phyloP scores from a whole-genome alignment of 306 rosid genomes.

The Prunus mongolica region DNA sequence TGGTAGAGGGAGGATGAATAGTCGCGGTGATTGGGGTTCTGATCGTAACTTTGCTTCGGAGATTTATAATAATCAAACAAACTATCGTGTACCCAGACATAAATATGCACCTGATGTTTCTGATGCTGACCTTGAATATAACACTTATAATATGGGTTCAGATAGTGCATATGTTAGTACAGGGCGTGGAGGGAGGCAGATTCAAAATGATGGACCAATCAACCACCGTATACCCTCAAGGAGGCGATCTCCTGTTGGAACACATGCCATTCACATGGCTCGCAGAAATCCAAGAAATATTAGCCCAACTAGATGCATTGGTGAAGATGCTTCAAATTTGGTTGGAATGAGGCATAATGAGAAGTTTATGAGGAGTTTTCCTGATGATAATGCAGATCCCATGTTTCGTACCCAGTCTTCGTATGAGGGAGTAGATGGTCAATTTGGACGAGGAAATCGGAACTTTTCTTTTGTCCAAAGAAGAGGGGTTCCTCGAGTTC shows the following conservation, averaged over 20 bases:
- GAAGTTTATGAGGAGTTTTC: constrained; percentile 56
- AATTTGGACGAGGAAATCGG: constrained; percentile 58
- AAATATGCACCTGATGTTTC: constrained; percentile 51
- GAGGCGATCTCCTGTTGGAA: constrained; percentile 68
- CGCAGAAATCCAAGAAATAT: constrained; percentile 55
- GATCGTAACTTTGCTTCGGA: constrained; percentile 58
- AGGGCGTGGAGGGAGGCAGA: constrained; percentile 67
- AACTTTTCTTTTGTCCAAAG: constrained; percentile 62
- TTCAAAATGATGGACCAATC: constrained; percentile 48
- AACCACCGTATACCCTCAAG: constrained; percentile 51
- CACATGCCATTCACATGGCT: constrained; percentile 49
- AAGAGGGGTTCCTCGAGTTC: constrained; percentile 51
- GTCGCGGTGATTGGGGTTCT: constrained; percentile 61
- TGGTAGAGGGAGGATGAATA: constrained; percentile 60
- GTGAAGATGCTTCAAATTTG: constrained; percentile 52
- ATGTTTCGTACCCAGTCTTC: constrained; percentile 52
- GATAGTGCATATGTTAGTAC: constrained; percentile 53
- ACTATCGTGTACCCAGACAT: constrained; percentile 58
- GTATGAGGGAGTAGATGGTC: constrained; percentile 53
- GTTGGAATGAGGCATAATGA: constrained; percentile 60
- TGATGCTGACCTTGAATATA: constrained; percentile 54
- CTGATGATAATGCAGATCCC: constrained; percentile 48
- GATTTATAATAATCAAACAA: constrained; percentile 55
- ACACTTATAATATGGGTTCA: constrained; percentile 38
- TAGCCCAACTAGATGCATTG: constrained; percentile 62